Base-by-base conservation (phyloP, 2,329 filamentous ascomycete species). In the Diaporthe humulicola region DNA sequence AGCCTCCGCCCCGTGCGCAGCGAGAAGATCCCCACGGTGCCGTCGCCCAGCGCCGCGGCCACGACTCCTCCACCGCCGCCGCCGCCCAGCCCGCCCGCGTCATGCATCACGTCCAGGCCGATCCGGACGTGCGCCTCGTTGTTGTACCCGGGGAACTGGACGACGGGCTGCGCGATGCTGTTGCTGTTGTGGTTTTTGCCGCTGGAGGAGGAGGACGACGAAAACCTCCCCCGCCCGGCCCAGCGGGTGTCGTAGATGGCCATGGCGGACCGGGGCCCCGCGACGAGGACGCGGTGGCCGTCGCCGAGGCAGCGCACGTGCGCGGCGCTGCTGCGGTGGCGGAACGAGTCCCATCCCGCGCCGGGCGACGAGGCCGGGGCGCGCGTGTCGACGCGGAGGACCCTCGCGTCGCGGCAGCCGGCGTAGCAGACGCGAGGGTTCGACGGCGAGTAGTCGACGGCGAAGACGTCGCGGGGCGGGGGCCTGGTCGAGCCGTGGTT, bases 241-340 rank as follows among this genome's bases (percentile, higher is more conserved):
- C 74, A 73, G 1, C 91, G 89, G 42, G 89, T 76, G 76, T 93
- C 91, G 78, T 91, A 93, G 7, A 92, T 81, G 1, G 84, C 84
- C 83, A 93, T 88, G 71, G 79, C 83, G 78, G 84, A 85, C 42
- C 81, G 78, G 2, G 90, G 81, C 1, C 90, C 90, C 0, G 89
- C 87, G 4, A 88, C 87, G 2, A 93, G 82, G 28, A 92, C 82
- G 58, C 88, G 86, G 77, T 90, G 81, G 10, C 82, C 80, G 66
- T 87, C 86, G 66, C 86, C 86, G 2, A 91, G 78, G 70, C 87
- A 85, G 45, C 85, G 85, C 42, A 92, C 80, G 74, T 90, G 88
- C 0, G 88, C 84, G 64, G 90, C 84, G 28, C 86, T 78, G 69
- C 84, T 86, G 8, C 80, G 78, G 72, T 87, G 84, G 19, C 77